Base-by-base conservation (phyloP, 1,139 yeast species). In the Blastobotrys apis region DNA sequence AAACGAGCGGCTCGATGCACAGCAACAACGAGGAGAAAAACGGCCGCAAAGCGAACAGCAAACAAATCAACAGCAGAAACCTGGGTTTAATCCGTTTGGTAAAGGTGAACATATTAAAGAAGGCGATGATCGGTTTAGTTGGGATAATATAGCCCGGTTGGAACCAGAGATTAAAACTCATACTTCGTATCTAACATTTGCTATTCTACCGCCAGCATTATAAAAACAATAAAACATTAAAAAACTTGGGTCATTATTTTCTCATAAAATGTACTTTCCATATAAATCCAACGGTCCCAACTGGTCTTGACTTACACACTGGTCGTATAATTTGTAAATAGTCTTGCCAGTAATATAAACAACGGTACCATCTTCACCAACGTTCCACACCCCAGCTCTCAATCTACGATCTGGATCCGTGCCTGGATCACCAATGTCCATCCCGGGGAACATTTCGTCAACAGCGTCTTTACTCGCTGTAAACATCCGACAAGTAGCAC, bases 171-270 rank as follows among this genome's bases (percentile, higher is more conserved):
- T 92, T 57, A 92, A 90, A 66, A 83, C 90, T 19, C 99, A 94
- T 56, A 94, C 99, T 0, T 87, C 97, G 0, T 94, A 87, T 61
- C 69, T 94, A 60, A 87, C 97, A 1, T 94, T 94, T 74, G 99
- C 98, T 29, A 50, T 57, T 17, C 59, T 65, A 9, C 69, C 70
- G 3, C 68, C 69, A 2, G 37, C 27, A 3, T 12, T 43, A 10
- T 23, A 23, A 30, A n/a, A n/a, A n/a, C n/a, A n/a, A n/a, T n/a
- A n/a, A n/a, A n/a, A n/a, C n/a, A n/a, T n/a, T n/a, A n/a, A n/a
- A n/a, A n/a, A n/a, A n/a, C n/a, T n/a, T n/a, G n/a, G n/a, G n/a
- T n/a, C n/a, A n/a, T n/a, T n/a, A n/a, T n/a, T n/a, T n/a, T n/a
- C n/a, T n/a, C 27, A 29, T 20, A 19, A 8, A 23, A 8, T 23